Base-by-base conservation (phyloP, 2,329 filamentous ascomycete species). In the Whalleya microplaca region DNA sequence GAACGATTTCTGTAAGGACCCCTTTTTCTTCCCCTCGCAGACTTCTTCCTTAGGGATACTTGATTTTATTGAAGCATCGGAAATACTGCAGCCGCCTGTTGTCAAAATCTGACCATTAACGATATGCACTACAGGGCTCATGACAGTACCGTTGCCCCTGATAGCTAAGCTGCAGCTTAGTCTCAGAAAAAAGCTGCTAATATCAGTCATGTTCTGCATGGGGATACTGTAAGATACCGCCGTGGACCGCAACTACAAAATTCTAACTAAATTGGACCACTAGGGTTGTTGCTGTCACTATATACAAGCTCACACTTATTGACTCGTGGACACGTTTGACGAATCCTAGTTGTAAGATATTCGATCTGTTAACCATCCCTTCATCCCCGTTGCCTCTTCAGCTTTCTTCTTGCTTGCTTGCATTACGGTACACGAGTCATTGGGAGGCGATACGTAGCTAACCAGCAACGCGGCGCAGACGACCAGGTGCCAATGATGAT, bases 231-330 rank as follows among this genome's bases (percentile, higher is more conserved):
- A 45, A 52, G 49, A 19, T 21, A 21, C 27, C 21, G 20, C 14
- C 12, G 3, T 16, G n/a, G 3, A 27, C 27, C 14, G 9, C 8
- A 27, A 27, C 8, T 14, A 7, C 43, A 29, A 10, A 27, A 21
- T n/a, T 27, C 43, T 27, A 23, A 16, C 43, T 27, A 21, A 21
- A 10, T 16, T 23, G 20, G 16, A 23, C 20, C 14, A 45, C 20
- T 44, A 53, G 51, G 9, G 45, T 48, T 43, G 18, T 47, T 12
- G 51, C 23, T n/a, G 47, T 53, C 44, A 42, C 6, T n/a, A 27
- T 43, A 14, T 53, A 53, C 21, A 47, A 48, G 44, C 37, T 53
- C 21, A 47, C 43, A n/a, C 29, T 48, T 2, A 41, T 53, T 27
- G 21, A 48, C 6, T 16, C 6, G 19, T 53, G 41, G 16, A 53